Evolutionary conservation across 1,284 basidiomycete species (phyloP).

Genomic region (Apiotrichum akiyoshidainum): DNA sequence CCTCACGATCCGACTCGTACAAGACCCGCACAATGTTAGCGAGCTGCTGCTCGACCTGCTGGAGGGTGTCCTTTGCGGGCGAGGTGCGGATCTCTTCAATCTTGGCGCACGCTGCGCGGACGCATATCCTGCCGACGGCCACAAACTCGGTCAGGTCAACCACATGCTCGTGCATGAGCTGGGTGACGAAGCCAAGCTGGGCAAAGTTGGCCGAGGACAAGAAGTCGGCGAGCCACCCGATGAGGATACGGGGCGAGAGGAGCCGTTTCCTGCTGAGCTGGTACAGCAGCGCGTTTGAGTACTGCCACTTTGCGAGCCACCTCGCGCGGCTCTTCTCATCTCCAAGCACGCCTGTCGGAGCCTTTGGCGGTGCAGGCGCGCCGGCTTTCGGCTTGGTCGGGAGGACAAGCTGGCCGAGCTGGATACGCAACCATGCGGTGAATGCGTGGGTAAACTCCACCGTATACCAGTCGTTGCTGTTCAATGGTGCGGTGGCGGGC

Average conservation of each 20-base stretch:
- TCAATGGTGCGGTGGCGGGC: constrained; percentile 50
- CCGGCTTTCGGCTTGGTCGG: constrained; percentile 73
- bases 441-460: constrained; percentile 84
- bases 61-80: constrained; percentile 26
- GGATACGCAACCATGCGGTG: constrained; percentile 83
- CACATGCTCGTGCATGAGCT: constrained; percentile 74
- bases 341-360: constrained; percentile 53
- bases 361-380: constrained; percentile 50
- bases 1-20: constrained; percentile 32
- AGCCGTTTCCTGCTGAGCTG: constrained; percentile 76
- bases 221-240: constrained; percentile 79
- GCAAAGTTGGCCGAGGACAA: constrained; percentile 73
- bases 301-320: constrained; percentile 42
- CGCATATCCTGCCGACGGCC: constrained; percentile 33
- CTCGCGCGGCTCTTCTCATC: constrained; percentile 39
- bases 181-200: constrained; percentile 75
- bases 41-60: constrained; percentile 35
- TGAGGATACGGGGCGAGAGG: constrained; percentile 74
- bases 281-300: constrained; percentile 63
- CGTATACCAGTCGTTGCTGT: constrained; percentile 76
- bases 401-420: constrained; percentile 75
- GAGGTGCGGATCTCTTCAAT: constrained; percentile 57
- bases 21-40: constrained; percentile 35
- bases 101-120: constrained; percentile 52
- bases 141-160: constrained; percentile 61